Evolutionary conservation across 2,329 filamentous ascomycete genomes (phyloP).

Genomic region (Trichocomaceae sp.): DNA sequence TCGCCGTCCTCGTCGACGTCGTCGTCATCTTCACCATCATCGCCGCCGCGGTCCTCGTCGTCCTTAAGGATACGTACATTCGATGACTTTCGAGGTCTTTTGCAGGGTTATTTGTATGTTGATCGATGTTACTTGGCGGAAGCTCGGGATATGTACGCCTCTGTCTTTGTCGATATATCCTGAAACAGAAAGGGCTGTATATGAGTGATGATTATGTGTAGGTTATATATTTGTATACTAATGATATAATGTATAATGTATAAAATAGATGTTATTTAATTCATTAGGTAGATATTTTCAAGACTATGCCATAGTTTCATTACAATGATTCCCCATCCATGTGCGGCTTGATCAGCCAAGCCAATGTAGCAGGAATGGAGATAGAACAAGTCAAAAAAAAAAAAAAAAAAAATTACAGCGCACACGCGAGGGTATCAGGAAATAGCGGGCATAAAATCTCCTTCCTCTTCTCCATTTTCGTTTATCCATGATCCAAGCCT

Average conservation of each 20-base stretch:
- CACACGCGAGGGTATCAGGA: not conserved
- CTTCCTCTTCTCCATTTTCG: not conserved
- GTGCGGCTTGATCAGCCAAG: not conserved
- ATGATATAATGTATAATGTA: not conserved
- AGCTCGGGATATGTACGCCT: slow-evolving; percentile 28
- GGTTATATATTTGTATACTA: not conserved
- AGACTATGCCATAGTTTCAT: not conserved
- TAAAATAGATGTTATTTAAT: not conserved
- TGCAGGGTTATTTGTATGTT: slow-evolving; percentile 31
- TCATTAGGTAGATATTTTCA: not conserved
- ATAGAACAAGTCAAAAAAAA: not conserved
- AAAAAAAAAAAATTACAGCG: not conserved
- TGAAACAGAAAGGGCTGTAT: not conserved
- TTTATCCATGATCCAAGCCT: not conserved
- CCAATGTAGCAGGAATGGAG: not conserved
- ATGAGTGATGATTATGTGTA: not conserved
- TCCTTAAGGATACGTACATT: slow-evolving; percentile 21
- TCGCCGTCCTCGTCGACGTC: not conserved
- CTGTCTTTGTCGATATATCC: not conserved
- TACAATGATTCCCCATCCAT: not conserved
- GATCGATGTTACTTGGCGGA: slow-evolving; percentile 29
- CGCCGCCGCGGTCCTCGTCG: not conserved
- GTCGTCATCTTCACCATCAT: not conserved
- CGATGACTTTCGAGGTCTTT: slow-evolving; percentile 27
- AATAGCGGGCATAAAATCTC: not conserved